phyloP scores from a whole-genome alignment of 1,284 basidiomycete species.

The Cryptococcus deneoformans region DNA sequence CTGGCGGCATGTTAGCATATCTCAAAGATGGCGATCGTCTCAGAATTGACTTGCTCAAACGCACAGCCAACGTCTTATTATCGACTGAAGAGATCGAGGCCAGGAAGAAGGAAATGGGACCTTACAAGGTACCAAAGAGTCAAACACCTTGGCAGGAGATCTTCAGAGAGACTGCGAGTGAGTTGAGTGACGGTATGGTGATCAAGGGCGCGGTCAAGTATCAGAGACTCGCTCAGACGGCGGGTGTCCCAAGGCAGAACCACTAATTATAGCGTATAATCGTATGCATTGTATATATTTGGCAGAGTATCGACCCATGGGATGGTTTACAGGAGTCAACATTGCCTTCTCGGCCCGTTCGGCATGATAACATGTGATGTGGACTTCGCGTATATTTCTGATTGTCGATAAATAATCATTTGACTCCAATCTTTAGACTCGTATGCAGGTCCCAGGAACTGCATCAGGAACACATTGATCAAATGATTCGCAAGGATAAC shows the following conservation, averaged over 20 bases:
- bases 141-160: conserved; percentile 51
- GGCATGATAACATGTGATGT: too few species aligned
- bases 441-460: too few species aligned
- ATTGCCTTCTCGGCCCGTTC: too few species aligned
- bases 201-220: conserved; percentile 44
- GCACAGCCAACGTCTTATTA: conserved; percentile 39
- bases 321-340: too few species aligned
- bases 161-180: conserved; percentile 39
- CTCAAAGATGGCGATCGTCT: conserved; percentile 47
- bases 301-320: too few species aligned
- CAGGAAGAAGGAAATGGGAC: conserved; percentile 37
- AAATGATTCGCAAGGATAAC: too few species aligned
- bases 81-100: conserved; percentile 32
- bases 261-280: conserved; percentile 22
- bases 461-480: too few species aligned
- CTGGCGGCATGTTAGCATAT: conserved; percentile 45
- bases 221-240: conserved; percentile 45
- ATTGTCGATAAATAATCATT: too few species aligned
- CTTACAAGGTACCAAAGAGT: conserved; percentile 29
- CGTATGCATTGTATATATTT: too few species aligned
- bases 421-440: too few species aligned
- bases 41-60: conserved; percentile 42
- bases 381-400: too few species aligned
- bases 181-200: conserved; percentile 48
- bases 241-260: conserved; percentile 40